Percentiles rank a stretch among this genome's conserved stretches.
phyloP scores from a whole-genome alignment of 495 filamentous ascomycete species.

The Podospora australis region DNA sequence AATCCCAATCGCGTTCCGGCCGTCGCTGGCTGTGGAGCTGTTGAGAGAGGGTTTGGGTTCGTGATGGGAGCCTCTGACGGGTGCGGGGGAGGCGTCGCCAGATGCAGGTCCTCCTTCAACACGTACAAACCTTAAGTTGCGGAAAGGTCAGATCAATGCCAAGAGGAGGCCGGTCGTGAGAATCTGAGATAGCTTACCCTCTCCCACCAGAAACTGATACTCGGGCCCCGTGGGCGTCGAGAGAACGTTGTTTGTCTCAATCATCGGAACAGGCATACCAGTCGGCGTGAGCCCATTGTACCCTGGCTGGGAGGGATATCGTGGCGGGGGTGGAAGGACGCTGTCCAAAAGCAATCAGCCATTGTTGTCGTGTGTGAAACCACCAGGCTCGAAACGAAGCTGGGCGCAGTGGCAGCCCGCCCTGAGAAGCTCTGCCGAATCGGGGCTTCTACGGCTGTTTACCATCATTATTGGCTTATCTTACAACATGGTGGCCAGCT shows the following conservation, averaged over 20 bases:
- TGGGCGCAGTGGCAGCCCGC: not conserved
- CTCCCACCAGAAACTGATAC: conserved; percentile 80
- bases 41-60: conserved; percentile 86
- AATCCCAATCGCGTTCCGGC: conserved; percentile 82
- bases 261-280: conserved; percentile 59
- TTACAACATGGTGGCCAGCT: conserved; percentile 23
- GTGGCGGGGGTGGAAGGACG: conserved; percentile 77
- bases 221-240: conserved; percentile 72
- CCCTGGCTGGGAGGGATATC: conserved; percentile 63
- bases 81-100: conserved; percentile 92
- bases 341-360: conserved; percentile 38
- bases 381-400: not conserved
- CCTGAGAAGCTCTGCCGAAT: too few relatives aligned
- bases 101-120: conserved; percentile 79
- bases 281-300: conserved; percentile 59
- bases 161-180: too few relatives aligned
- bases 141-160: not conserved
- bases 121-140: conserved; percentile 68
- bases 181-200: conserved; percentile 58
- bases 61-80: conserved; percentile 80
- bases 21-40: conserved; percentile 70
- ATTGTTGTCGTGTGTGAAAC: not conserved
- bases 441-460: not conserved
- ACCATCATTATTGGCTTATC: conserved; percentile 1
- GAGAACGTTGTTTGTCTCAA: conserved; percentile 89